Evolutionary conservation across 805 yeast species (phyloP).

Genomic region (Ogataea salicorniae): DNA sequence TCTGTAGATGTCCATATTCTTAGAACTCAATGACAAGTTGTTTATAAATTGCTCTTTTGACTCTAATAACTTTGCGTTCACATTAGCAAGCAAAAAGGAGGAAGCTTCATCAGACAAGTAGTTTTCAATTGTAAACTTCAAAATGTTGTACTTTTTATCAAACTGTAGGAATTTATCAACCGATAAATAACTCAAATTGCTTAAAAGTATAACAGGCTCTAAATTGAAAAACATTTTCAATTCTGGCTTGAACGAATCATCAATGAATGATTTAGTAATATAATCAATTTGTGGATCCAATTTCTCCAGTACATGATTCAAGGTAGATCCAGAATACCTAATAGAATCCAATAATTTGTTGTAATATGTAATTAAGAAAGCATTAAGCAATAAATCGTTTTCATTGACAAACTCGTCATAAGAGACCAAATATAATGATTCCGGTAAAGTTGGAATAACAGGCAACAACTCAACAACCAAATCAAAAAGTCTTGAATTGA

Average conservation of each 20-base stretch:
- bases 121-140: conserved; percentile 14
- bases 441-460: conserved; percentile 21
- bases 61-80: conserved; percentile 23
- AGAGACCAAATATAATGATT: conserved; percentile 20
- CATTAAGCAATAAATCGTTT: conserved; percentile 28
- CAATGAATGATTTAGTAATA: conserved; percentile 22
- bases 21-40: conserved; percentile 19
- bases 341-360: conserved; percentile 19
- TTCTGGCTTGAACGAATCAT: conserved; percentile 21
- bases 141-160: conserved; percentile 19
- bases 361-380: conserved; percentile 29
- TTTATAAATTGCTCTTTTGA: conserved; percentile 12
- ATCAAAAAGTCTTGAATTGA: conserved; percentile 28
- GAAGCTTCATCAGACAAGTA: conserved; percentile 14
- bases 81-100: conserved; percentile 19
- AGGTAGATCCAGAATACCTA: not conserved
- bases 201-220: conserved; percentile 18
- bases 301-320: conserved; percentile 8
- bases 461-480: conserved; percentile 25
- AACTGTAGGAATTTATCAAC: conserved; percentile 18
- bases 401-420: conserved; percentile 17
- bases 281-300: conserved; percentile 19
- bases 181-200: conserved; percentile 13
- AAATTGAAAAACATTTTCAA: conserved; percentile 19
- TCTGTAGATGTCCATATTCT: conserved; percentile 19